Evolutionary conservation across 2,329 filamentous ascomycete genomes (phyloP), one percentile per base, ranked within the genome.

Genomic region (Arthrobotrys musiformis): DNA sequence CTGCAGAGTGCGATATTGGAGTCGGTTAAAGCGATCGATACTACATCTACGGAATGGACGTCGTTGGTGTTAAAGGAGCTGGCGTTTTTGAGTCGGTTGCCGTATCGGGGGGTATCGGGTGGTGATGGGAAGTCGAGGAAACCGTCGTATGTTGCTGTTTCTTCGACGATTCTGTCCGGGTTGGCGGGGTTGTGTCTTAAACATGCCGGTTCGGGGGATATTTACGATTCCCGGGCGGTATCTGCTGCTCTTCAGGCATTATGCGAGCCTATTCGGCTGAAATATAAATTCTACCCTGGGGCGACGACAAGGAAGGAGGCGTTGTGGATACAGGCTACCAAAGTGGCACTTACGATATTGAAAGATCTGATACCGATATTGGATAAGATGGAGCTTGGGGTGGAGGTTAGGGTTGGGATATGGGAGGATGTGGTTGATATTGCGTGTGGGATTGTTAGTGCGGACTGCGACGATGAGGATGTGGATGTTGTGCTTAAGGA

Each of bases 71-170:
- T 94, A 61, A 85, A 85, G 0, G 88, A 92, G 68, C 87, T 93
- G 8, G 89, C 93, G 0, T 88, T 92, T 60, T 89, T 97, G 74
- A 87, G 90, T 7, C 87, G 89, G 1, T 85, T 97, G 35, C 91
- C 93, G 0, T 94, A 92, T 80, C 83, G 85, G 26, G 33, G 19
- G 6, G 19, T 33, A 13, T 19, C 54, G 19, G 15, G 77, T 83
- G 82, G 13, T 81, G 78, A 78, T 11, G 56, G 19, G 11, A 78
- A 78, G 56, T n/a, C 80, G 61, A 83, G 85, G 61, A 89, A 89
- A 70, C 91, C 93, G 5, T 97, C 93, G 0, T 98, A 93, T 82
- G 90, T 99, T 68, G 94, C 95, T 35, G 88, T 98, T 81, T 93
- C 94, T 0, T 97, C 95, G 83, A 89, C 89, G 19, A 90, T 91